Percentiles rank a stretch among this genome's conserved stretches.
Evolutionary conservation across 108 stramenopile genomes (phyloP).

Genomic region (Stephanodiscus triporus): DNA sequence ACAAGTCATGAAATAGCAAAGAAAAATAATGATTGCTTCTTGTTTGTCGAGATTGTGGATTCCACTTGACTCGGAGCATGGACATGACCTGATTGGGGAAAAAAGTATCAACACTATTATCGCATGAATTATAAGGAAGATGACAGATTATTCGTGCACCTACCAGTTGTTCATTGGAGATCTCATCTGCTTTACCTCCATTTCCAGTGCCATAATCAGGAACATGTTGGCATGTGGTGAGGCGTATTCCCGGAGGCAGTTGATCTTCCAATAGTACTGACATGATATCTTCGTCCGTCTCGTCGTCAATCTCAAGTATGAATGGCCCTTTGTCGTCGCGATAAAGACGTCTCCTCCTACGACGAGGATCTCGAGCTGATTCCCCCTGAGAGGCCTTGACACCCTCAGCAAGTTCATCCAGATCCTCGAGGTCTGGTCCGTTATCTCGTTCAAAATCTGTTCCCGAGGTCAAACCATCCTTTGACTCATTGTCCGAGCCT

Average conservation of each 20-base stretch:
- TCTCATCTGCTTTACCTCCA: slow-evolving; percentile 62
- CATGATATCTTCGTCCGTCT: slow-evolving; percentile 90
- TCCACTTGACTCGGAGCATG: slow-evolving; percentile 90
- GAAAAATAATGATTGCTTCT: slow-evolving; percentile 83
- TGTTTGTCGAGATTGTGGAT: slow-evolving; percentile 71
- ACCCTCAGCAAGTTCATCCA: slow-evolving; percentile 49
- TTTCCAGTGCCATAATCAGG: slow-evolving; percentile 79
- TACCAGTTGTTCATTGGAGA: slow-evolving; percentile 73
- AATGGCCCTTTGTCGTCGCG: slow-evolving; percentile 86
- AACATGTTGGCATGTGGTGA: slow-evolving; percentile 73
- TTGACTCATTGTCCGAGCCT: slow-evolving; percentile 21
- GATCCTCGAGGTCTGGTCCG: slow-evolving; percentile 76
- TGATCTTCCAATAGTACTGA: slow-evolving; percentile 77
- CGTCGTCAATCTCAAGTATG: slow-evolving; percentile 90
- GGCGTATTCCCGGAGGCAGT: slow-evolving; percentile 69
- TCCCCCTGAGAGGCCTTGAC: slow-evolving; percentile 27
- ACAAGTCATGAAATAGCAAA: slow-evolving; percentile 83
- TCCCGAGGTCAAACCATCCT: slow-evolving; percentile 55
- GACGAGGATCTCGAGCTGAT: slow-evolving; percentile 28
- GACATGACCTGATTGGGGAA: slow-evolving; percentile 51
- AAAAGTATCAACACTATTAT: background rate
- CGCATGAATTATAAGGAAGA: background rate
- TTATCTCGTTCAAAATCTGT: slow-evolving; percentile 57
- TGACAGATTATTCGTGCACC: background rate
- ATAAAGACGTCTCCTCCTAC: slow-evolving; percentile 71